Conservation (phyloP, 345 rosid species). For the Moricandia arvensis region DNA sequence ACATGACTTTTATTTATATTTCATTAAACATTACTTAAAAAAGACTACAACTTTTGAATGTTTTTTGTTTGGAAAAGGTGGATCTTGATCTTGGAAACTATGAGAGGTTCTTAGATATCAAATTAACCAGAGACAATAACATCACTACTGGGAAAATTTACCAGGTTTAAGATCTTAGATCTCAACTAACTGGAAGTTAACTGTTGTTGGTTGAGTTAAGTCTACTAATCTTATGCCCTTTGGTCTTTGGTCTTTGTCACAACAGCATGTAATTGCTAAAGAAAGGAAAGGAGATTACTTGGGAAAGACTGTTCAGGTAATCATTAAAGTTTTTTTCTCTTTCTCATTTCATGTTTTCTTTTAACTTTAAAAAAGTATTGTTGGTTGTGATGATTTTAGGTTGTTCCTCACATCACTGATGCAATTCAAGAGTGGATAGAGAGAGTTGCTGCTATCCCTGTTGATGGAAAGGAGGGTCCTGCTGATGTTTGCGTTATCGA, state of each 20-base stretch:
- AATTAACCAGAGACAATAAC: constrained; percentile 70
- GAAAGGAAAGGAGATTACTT: constrained; percentile 95
- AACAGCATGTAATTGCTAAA: constrained; percentile 78
- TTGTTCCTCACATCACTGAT: constrained; percentile 93
- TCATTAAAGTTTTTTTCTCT: background rate
- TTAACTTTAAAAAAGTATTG: background rate
- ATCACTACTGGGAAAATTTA: constrained; percentile 79
- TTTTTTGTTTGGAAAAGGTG: constrained; percentile 43
- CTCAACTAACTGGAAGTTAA: constrained; percentile 21
- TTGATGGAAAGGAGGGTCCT: constrained; percentile 76
- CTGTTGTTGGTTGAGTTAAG: constrained; percentile 21
- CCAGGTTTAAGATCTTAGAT: constrained; percentile 46
- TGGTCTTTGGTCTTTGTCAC: constrained; percentile 20
- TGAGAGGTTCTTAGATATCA: constrained; percentile 69
- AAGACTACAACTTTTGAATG: background rate
- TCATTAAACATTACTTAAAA: background rate
- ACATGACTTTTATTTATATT: background rate
- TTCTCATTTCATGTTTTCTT: constrained; percentile 1
- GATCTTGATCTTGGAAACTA: constrained; percentile 88
- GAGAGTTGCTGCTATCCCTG: constrained; percentile 70
- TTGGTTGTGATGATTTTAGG: constrained; percentile 41
- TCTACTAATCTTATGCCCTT: constrained; percentile 3
- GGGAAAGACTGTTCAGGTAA: constrained; percentile 95
- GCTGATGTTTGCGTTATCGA: constrained; percentile 96
- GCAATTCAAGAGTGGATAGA: constrained; percentile 97